Evolutionary conservation across 768 basidiomycete genomes (phyloP).

Genomic region (Obba rivulosa): DNA sequence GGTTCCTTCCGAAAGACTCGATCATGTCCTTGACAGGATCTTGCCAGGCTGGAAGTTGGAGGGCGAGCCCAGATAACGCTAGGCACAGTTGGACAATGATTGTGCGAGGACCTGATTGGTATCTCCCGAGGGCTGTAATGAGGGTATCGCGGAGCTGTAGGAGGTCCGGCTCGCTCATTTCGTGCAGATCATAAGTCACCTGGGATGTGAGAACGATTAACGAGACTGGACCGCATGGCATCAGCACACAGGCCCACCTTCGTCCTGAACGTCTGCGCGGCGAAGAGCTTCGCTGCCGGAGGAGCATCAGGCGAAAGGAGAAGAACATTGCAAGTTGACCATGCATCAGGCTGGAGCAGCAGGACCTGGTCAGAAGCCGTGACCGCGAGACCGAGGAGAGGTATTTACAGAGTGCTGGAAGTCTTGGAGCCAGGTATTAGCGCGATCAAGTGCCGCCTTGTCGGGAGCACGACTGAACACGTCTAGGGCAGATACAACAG

Average conservation of each 20-base stretch:
- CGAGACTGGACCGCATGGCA: neutral
- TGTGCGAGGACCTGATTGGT: conserved; percentile 72
- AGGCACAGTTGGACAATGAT: conserved; percentile 88
- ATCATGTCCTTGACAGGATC: conserved; percentile 79
- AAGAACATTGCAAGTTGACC: conserved; percentile 91
- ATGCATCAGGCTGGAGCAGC: conserved; percentile 87
- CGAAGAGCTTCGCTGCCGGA: conserved; percentile 80
- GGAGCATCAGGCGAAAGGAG: conserved; percentile 78
- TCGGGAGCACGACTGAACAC: conserved; percentile 82
- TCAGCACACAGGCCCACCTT: conserved; percentile 55
- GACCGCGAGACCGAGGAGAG: conserved; percentile 48
- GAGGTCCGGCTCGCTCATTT: conserved; percentile 71
- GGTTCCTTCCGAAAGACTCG: conserved; percentile 79
- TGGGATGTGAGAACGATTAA: conserved; percentile 28
- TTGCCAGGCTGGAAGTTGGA: conserved; percentile 85
- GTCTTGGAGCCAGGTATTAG: conserved; percentile 94
- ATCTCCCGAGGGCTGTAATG: conserved; percentile 65
- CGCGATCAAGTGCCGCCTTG: conserved; percentile 74
- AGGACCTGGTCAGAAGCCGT: conserved; percentile 60
- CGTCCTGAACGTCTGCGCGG: conserved; percentile 91
- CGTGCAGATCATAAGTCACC: conserved; percentile 93
- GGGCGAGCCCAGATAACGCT: conserved; percentile 83
- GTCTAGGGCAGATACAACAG: conserved; percentile 68
- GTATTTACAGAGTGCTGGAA: conserved; percentile 98
- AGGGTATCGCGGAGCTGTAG: conserved; percentile 85